Conservation (phyloP, 805 yeast species). For the Lachancea sp. region DNA sequence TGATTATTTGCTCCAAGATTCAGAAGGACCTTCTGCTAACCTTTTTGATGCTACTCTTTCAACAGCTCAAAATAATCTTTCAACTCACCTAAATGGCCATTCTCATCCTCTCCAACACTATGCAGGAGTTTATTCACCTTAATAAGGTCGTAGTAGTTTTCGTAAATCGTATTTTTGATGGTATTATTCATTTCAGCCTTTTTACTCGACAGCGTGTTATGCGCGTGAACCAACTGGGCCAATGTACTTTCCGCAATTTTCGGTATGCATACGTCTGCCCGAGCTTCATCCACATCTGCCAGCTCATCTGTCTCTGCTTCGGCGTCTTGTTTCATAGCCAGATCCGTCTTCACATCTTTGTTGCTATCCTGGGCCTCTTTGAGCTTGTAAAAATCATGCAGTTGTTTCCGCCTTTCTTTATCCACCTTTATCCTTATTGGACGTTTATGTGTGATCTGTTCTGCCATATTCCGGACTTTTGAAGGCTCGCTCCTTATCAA, state of each 20-base stretch:
- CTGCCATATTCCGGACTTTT: slow-evolving; percentile 18
- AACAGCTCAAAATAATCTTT: slow-evolving; percentile 12
- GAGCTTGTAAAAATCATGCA: slow-evolving; percentile 26
- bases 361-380: slow-evolving; percentile 5
- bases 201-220: slow-evolving; percentile 24
- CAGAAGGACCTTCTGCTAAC: neutral
- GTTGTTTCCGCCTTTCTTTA: slow-evolving; percentile 21
- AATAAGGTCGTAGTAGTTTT: slow-evolving; percentile 67
- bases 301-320: neutral
- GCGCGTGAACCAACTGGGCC: slow-evolving; percentile 22
- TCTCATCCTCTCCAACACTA: slow-evolving; percentile 18
- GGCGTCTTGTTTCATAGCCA: neutral
- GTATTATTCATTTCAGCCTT: slow-evolving; percentile 34
- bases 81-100: slow-evolving; percentile 13
- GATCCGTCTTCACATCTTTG: neutral
- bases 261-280: neutral
- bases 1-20: too few species aligned
- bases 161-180: slow-evolving; percentile 65
- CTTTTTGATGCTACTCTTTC: neutral
- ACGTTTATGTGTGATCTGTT: slow-evolving; percentile 30
- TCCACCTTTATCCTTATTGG: slow-evolving; percentile 20
- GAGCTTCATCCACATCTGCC: neutral
- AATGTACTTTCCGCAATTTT: slow-evolving; percentile 10
- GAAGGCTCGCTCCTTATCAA: neutral
- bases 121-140: slow-evolving; percentile 54